Evolutionary conservation across 768 basidiomycete species (phyloP), one percentile per base, ranked within the genome.

Genomic region (Boletus reticulatus): DNA sequence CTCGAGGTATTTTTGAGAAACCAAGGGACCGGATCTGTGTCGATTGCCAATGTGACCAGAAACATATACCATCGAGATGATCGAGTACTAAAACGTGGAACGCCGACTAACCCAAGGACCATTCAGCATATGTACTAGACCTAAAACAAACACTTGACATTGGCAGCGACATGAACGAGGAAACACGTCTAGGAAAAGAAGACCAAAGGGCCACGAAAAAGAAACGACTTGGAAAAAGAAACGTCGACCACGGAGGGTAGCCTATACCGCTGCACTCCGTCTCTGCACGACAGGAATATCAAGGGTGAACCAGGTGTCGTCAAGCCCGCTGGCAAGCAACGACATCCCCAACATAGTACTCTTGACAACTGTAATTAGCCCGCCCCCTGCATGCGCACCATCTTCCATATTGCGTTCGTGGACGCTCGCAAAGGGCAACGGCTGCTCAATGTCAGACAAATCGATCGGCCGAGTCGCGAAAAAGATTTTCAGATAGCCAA

Each of bases 401-500:
- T 52, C 32, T 5, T 13, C 9, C 41, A 8, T 10, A 2, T 22
- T 22, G 6, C 24, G 51, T 4, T 16, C 46, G 4, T 58, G 16
- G 17, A 24, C 12, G 11, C 6, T 24, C 0, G 32, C 29, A 51
- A 78, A 76, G 0, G 77, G 71, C 5, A 69, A 72, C 3, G 62
- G 49, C 47, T 76, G 78, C 2, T 46, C 36, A 4, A 80, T 66
- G 48, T 63, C 65, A 5, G 65, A 60, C 50, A 79, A 64, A 58
- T 75, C 72, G 37, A 72, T 61, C 5, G 71, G 70, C 1, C 53
- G 54, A 1, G 73, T 76, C 16, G 78, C 66, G 19, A 80, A 55
- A 54, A 75, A 80, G 9, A 80, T 57, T 53, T 77, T 78, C 48
- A 81, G 69, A 51, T 74, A 76, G 7, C 77, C 75, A 3, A 80